Base-by-base conservation (phyloP, 2,329 filamentous ascomycete species). In the Lanzia echinophila region DNA sequence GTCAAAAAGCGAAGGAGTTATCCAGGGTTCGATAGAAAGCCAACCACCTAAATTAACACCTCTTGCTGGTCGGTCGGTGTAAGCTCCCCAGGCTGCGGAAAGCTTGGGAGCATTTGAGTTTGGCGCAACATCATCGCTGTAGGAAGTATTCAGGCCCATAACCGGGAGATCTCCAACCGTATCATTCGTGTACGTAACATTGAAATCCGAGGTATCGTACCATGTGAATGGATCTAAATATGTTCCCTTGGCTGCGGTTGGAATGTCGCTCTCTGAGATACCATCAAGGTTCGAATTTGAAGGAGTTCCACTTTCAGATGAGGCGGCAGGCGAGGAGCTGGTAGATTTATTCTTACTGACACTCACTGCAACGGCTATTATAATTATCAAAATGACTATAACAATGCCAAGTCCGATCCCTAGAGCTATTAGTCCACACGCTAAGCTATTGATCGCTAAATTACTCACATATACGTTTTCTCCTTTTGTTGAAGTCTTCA, bases 31-130 rank as follows among this genome's bases (percentile, higher is more conserved):
- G 12, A 99, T 73, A 2, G 87, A 88, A 1, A 99, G 79, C 94
- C 94, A 99, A 12, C 94, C 94, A 48, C 94, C 94, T 1, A 97
- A 69, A 64, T 96, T 97, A 34, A 97, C 89, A 1, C 94, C 94
- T 6, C 92, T 83, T 22, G 95, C 90, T 2, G 91, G 90, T 52
- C 78, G 83, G 20, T 81, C 82, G 2, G 83, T 81, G 63, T 97
- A 99, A 2, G 85, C 74, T 6, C 83, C 83, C 79, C 92, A 96
- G 1, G 76, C 65, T 57, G 91, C 77, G 61, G 89, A 79, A 6
- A 99, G 75, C 1, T 89, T 75, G 0, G 90, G 88, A 0, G 95
- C 90, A 32, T 90, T 83, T 17, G 82, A 76, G 68, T 97, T 97
- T 12, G 91, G 84, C 60, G 77, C 75, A 2, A 81, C 75, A 22